These are phyloP conservation scores for Pseudisothecium myosuroides DNA, from an alignment of 225 moss, liverwort and hornwort genomes.

Conservation along the genomic window DNA sequence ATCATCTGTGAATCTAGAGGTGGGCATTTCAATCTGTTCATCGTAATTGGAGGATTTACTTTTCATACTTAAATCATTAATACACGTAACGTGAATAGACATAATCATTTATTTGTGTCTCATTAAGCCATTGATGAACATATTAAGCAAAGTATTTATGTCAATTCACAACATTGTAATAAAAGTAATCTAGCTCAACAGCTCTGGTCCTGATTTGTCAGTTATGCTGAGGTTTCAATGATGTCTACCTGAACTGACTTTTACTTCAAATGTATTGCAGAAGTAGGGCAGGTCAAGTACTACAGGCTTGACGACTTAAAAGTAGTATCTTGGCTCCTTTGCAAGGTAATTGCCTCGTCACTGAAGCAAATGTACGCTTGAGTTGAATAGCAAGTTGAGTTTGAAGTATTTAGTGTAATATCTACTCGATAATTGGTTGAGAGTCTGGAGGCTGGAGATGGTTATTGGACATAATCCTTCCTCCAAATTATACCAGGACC, in stretches of 20 bases:
- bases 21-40: not conserved
- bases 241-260: not conserved
- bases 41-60: not conserved
- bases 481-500: not conserved
- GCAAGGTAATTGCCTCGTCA: conserved; percentile 38
- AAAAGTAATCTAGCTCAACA: not conserved
- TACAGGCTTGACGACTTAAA: conserved; percentile 63
- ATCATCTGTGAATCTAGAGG: conserved; percentile 61
- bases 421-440: not conserved
- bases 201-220: not conserved
- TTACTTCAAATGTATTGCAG: conserved; percentile 17
- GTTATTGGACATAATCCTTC: not conserved
- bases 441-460: not conserved
- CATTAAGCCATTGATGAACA: not conserved
- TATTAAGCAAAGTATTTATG: not conserved
- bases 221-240: not conserved
- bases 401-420: not conserved
- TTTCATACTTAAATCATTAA: not conserved
- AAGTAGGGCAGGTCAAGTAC: conserved; percentile 36
- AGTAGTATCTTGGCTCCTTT: conserved; percentile 55
- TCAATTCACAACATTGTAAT: not conserved
- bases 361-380: not conserved
- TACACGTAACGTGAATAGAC: not conserved
- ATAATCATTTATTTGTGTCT: not conserved
- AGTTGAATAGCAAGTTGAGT: not conserved